These are phyloP conservation scores for Pistacia vera DNA, from an alignment of 345 rosid genomes.

Conservation along the genomic window DNA sequence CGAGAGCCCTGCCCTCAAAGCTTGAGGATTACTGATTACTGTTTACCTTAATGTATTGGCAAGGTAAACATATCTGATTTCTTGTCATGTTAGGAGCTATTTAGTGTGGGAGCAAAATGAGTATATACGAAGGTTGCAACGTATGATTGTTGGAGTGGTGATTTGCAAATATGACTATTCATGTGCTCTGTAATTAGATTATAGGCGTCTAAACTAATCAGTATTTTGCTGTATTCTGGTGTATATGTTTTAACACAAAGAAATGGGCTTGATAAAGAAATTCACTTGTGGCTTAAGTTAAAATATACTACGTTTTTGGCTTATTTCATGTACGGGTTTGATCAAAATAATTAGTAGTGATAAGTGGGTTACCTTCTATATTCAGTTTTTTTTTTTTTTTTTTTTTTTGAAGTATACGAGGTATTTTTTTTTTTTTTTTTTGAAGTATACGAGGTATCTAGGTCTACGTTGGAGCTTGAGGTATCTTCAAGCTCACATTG, in stretches of 20 bases:
- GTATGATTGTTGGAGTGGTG: not conserved
- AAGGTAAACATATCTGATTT: conserved; percentile 8
- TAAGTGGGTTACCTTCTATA: no score
- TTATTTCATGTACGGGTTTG: not conserved
- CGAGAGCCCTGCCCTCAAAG: not conserved
- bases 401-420: no score
- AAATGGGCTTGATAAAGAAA: not conserved
- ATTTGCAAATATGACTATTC: not conserved
- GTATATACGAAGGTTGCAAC: not conserved
- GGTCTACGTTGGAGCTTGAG: no score
- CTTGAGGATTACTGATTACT: not conserved
- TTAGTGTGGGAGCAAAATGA: not conserved
- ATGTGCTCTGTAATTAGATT: conserved; percentile 6
- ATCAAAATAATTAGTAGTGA: no score
- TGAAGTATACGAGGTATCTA: no score
- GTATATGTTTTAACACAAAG: conserved; percentile 12
- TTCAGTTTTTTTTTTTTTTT: no score
- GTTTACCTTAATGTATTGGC: not conserved
- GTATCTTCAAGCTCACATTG: no score
- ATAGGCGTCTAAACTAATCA: not conserved
- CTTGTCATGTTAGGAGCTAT: not conserved
- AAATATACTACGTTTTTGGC: no score
- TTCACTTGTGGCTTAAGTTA: not conserved
- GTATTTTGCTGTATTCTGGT: conserved; percentile 6
- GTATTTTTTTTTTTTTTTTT: no score